Conservation (phyloP, 2,329 filamentous ascomycete genomes). For the Neobulgaria alba region DNA sequence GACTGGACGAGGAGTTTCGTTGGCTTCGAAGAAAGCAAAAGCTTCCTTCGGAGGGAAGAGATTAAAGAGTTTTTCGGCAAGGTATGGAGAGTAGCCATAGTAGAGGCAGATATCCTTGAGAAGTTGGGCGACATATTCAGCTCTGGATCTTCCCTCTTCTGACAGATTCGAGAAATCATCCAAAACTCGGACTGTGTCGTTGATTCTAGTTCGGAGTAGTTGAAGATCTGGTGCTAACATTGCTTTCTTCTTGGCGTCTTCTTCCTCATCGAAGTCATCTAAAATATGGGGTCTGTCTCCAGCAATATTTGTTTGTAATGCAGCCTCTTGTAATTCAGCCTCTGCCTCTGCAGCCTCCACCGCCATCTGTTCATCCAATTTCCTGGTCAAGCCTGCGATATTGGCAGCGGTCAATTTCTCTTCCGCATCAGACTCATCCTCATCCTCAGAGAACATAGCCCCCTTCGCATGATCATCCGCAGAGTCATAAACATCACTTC, state of each 20-base stretch:
- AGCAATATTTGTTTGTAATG: constrained; percentile 88
- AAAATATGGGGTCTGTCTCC: constrained; percentile 64
- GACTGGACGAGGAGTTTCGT: constrained; percentile 87
- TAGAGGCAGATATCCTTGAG: constrained; percentile 91
- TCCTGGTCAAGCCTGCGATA: constrained; percentile 82
- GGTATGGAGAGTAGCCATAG: constrained; percentile 89
- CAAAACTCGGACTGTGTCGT: constrained; percentile 84
- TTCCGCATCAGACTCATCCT: constrained; percentile 79
- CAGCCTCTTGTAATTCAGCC: constrained; percentile 75
- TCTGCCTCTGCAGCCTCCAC: constrained; percentile 76
- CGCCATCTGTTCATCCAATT: constrained; percentile 69
- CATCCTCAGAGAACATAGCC: constrained; percentile 91
- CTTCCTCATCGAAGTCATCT: constrained; percentile 52
- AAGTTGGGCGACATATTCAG: constrained; percentile 81
- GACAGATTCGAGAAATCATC: constrained; percentile 79
- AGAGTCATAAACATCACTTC: constrained; percentile 33
- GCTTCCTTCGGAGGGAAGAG: constrained; percentile 90
- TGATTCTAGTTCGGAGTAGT: constrained; percentile 79
- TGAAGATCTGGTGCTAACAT: constrained; percentile 83
- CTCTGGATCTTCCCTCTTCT: constrained; percentile 71
- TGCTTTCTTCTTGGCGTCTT: constrained; percentile 44
- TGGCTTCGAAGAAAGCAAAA: constrained; percentile 97
- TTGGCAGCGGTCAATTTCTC: constrained; percentile 92
- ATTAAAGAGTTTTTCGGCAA: constrained; percentile 92
- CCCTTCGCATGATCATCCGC: constrained; percentile 48